These are phyloP conservation scores for Pyricularia pennisetigena DNA, from an alignment of 2,329 filamentous ascomycete genomes.

Conservation along the genomic window DNA sequence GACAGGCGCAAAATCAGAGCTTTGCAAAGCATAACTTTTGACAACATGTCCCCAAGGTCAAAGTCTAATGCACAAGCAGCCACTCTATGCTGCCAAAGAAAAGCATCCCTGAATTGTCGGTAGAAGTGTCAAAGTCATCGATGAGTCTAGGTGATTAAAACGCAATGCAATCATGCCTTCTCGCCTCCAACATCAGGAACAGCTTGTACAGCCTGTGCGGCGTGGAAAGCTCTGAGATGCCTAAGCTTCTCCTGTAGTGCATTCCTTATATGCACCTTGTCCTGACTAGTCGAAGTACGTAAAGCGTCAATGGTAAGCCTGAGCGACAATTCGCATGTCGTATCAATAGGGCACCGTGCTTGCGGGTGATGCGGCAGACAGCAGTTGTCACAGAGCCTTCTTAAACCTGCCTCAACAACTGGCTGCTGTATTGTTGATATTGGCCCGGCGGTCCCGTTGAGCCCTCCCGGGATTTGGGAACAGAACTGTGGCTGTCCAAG, in stretches of 20 bases:
- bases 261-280: neutral
- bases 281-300: conserved; percentile 5
- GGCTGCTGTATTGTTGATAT: neutral
- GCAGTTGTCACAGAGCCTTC: neutral
- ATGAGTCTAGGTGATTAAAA: neutral
- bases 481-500: neutral
- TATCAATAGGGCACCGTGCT: neutral
- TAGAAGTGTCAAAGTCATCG: neutral
- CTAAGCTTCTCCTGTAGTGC: neutral
- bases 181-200: neutral
- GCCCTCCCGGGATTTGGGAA: neutral
- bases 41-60: neutral
- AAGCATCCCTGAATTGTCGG: neutral
- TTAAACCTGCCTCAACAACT: neutral
- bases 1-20: neutral
- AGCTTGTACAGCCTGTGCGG: neutral
- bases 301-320: conserved; percentile 19
- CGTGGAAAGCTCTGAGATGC: conserved; percentile 8
- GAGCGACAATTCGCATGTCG: conserved; percentile 14
- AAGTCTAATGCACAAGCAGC: neutral
- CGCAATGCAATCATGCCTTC: neutral
- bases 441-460: neutral
- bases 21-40: neutral
- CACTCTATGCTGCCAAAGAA: neutral
- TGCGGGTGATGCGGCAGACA: neutral